Percentiles rank a stretch among this genome's conserved stretches.
These are phyloP conservation scores for Fusarium xylarioides DNA, from an alignment of 2,329 filamentous ascomycete species.

Conservation along the genomic window DNA sequence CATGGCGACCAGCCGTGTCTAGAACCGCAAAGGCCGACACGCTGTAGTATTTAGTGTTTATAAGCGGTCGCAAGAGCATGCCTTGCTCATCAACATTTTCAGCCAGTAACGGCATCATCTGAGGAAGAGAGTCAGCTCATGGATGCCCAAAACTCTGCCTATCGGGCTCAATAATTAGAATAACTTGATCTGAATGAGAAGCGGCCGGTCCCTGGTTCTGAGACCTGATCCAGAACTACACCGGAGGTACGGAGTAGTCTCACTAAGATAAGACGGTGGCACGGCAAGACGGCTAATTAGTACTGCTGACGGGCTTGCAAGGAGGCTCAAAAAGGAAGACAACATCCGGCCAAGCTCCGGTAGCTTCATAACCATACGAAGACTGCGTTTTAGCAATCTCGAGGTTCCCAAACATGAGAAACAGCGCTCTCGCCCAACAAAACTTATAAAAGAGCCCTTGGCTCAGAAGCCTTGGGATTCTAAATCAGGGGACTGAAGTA, in stretches of 20 bases:
- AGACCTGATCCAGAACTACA: not conserved
- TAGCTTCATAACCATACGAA: conserved; percentile 14
- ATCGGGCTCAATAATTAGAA: not conserved
- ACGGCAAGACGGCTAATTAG: not conserved
- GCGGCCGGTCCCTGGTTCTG: not conserved
- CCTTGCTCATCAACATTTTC: not conserved
- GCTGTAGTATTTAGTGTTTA: not conserved
- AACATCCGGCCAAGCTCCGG: conserved; percentile 4
- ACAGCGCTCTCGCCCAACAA: not conserved
- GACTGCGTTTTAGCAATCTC: not conserved
- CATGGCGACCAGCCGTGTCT: not conserved
- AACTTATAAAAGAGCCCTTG: not conserved
- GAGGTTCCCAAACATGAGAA: not conserved
- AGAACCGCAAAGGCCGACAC: not conserved
- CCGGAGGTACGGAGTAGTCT: not conserved
- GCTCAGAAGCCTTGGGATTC: not conserved
- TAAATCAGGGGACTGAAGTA: not conserved
- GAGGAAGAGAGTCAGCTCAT: not conserved
- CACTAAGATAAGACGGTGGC: not conserved
- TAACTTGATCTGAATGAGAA: not conserved
- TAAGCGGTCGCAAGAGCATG: not conserved
- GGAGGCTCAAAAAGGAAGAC: conserved; percentile 1
- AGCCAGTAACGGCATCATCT: not conserved
- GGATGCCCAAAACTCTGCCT: not conserved
- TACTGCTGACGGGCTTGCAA: conserved; percentile 14